Conservation (phyloP, 2,329 filamentous ascomycete species). For the Aspergillus sp. region DNA sequence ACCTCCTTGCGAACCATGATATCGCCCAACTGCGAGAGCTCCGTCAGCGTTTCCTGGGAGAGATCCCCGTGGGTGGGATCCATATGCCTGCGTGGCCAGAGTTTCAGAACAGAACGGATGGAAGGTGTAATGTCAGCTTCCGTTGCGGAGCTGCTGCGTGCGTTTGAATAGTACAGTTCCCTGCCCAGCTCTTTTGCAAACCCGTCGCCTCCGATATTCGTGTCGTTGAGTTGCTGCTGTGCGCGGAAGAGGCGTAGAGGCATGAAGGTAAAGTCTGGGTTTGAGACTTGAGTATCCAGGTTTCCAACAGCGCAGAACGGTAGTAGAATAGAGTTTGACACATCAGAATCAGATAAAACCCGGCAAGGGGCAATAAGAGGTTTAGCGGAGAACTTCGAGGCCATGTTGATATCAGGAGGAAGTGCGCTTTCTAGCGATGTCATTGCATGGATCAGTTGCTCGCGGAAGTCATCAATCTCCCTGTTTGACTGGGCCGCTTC, state of each 20-base stretch:
- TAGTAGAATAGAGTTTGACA: slow-evolving; percentile 48
- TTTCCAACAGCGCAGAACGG: slow-evolving; percentile 65
- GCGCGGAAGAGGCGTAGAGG: slow-evolving; percentile 67
- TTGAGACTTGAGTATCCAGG: slow-evolving; percentile 57
- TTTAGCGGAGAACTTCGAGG: slow-evolving; percentile 41
- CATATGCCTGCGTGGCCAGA: slow-evolving; percentile 25
- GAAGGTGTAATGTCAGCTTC: slow-evolving; percentile 27
- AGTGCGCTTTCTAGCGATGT: slow-evolving; percentile 46
- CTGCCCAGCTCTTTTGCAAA: slow-evolving; percentile 64
- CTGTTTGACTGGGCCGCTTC: slow-evolving; percentile 26
- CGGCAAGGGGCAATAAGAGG: slow-evolving; percentile 41
- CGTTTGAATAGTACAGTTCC: slow-evolving; percentile 55
- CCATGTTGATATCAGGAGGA: slow-evolving; percentile 34
- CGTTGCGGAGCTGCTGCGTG: slow-evolving; percentile 26
- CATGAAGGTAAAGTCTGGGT: slow-evolving; percentile 58
- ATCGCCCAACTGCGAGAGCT: slow-evolving; percentile 48
- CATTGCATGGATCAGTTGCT: slow-evolving; percentile 48
- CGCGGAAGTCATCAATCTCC: slow-evolving; percentile 43
- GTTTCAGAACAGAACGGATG: slow-evolving; percentile 21
- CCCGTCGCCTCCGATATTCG: slow-evolving; percentile 56
- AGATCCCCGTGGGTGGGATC: neutral
- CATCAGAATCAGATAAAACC: slow-evolving; percentile 20
- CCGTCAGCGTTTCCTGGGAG: slow-evolving; percentile 26
- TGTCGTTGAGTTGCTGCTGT: slow-evolving; percentile 63
- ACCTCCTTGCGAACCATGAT: slow-evolving; percentile 66